Base-by-base conservation (phyloP, 257 asterid species). In the Coffea eugenioides region DNA sequence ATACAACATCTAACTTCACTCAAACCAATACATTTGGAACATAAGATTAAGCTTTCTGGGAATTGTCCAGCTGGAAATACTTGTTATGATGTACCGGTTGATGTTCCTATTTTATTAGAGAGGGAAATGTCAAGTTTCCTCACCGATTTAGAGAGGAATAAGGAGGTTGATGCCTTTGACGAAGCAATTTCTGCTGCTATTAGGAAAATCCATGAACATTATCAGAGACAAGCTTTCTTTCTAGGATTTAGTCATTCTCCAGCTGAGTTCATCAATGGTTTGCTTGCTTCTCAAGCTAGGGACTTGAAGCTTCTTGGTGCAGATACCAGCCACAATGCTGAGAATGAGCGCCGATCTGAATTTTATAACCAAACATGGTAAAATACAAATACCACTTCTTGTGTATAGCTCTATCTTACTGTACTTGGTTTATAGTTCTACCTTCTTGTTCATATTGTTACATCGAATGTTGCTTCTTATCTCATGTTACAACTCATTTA, bases 221-320 rank as follows among this genome's bases (percentile, higher is more conserved):
- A 79, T 46, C 82, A 79, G 79, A 89, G 93, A 79, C 88, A 91
- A 43, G 92, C 97, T 46, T 95, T 95, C 88, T 95, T 93, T 82
- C 89, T 93, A 51, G 98, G 97, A 75, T 95, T 93, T 82, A 91
- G 98, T 84, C 97, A 90, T 85, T 95, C 98, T 13, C 98, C 98
- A 36, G 90, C 91, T 2, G 98, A 94, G 89, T 94, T 94, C 83
- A 85, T 93, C 51, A 93, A 93, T 85, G 84, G 92, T 21, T 77
- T 94, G 69, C 85, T 93, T 78, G 88, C 97, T 81, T 94, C 98
- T 80, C 98, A 94, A 86, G 90, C 92, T 76, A 87, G 89, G 85
- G 98, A 94, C 83, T 86, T 91, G 85, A 94, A 93, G 90, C 86
- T 90, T 90, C 85, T 90, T 78, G 84, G 92, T 79, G 88, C 87